Conservation (phyloP, 495 filamentous ascomycete genomes). For the Cercophora scortea region DNA sequence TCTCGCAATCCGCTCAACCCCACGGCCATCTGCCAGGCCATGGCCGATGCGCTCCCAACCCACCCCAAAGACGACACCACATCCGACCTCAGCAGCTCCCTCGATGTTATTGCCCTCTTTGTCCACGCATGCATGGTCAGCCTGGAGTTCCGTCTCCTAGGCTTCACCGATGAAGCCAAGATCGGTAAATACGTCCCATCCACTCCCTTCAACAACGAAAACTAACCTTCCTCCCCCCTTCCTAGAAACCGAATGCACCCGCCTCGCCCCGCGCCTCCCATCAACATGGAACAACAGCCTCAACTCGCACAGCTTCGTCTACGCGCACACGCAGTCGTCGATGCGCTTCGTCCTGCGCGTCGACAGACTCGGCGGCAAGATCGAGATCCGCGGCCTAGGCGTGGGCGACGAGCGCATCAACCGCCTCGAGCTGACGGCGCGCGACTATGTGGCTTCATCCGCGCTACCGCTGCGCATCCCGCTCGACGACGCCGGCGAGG, state of each 20-base stretch:
- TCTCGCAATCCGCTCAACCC: constrained; percentile 28
- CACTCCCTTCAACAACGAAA: not conserved
- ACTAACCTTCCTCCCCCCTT: not conserved
- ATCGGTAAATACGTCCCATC: constrained; percentile 45
- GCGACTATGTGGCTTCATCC: constrained; percentile 62
- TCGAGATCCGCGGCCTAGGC: constrained; percentile 70
- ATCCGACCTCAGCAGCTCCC: constrained; percentile 61
- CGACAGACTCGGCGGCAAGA: constrained; percentile 74
- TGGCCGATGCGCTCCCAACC: constrained; percentile 51
- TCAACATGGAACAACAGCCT: constrained; percentile 66
- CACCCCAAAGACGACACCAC: constrained; percentile 41
- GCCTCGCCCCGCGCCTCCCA: constrained; percentile 55
- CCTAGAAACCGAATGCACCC: constrained; percentile 31
- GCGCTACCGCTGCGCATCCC: constrained; percentile 41
- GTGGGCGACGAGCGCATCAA: constrained; percentile 73
- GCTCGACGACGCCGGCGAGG: constrained; percentile 17
- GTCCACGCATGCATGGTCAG: constrained; percentile 75
- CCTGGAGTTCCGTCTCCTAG: constrained; percentile 73
- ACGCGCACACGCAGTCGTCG: constrained; percentile 81
- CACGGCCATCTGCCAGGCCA: constrained; percentile 39
- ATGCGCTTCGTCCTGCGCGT: constrained; percentile 78
- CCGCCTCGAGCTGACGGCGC: constrained; percentile 63
- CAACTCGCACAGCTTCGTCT: constrained; percentile 70
- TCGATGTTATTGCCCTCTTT: constrained; percentile 81
- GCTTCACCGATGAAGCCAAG: constrained; percentile 69